These are phyloP conservation scores for Cornus suecica DNA, from an alignment of 148 eudicot species.

Conservation along the genomic window DNA sequence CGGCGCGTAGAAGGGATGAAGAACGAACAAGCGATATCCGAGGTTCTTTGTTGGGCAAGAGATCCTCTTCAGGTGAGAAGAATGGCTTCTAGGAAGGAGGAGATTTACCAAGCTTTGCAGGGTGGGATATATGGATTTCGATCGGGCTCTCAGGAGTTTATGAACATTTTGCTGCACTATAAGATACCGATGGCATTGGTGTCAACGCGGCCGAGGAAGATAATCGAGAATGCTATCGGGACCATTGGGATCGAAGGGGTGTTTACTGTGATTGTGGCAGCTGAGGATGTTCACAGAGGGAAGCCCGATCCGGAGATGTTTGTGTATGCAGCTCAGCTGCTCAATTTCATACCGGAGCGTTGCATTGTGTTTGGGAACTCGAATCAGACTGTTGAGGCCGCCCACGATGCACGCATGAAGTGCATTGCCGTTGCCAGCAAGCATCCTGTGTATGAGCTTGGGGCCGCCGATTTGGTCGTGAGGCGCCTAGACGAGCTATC, in stretches of 20 bases:
- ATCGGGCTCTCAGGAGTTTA: slow-evolving; percentile 76
- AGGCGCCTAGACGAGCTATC: slow-evolving; percentile 79
- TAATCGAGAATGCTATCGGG: slow-evolving; percentile 66
- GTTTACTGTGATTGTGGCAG: slow-evolving; percentile 74
- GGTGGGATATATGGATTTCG: slow-evolving; percentile 79
- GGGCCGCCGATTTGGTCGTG: slow-evolving; percentile 91
- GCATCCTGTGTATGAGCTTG: slow-evolving; percentile 88
- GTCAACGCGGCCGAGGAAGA: slow-evolving; percentile 75
- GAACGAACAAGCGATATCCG: slow-evolving; percentile 89
- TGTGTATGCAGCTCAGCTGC: slow-evolving; percentile 70
- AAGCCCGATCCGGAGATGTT: slow-evolving; percentile 99
- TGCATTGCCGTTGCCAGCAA: slow-evolving; percentile 98
- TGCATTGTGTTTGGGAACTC: slow-evolving; percentile 96
- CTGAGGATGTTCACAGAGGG: slow-evolving; percentile 90
- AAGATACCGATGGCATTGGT: slow-evolving; percentile 93
- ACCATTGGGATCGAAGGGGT: slow-evolving; percentile 71
- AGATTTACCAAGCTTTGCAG: slow-evolving; percentile 66
- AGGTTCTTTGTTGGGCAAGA: slow-evolving; percentile 94
- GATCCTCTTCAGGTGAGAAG: slow-evolving; percentile 60
- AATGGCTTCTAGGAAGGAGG: slow-evolving; percentile 73
- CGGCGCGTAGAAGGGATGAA: slow-evolving; percentile 88
- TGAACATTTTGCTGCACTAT: slow-evolving; percentile 52
- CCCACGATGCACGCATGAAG: slow-evolving; percentile 91
- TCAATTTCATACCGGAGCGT: slow-evolving; percentile 80
- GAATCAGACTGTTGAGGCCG: slow-evolving; percentile 87